These are phyloP conservation scores for Scedosporium apiospermum DNA, from an alignment of 2,329 filamentous ascomycete species.

Conservation along the genomic window DNA sequence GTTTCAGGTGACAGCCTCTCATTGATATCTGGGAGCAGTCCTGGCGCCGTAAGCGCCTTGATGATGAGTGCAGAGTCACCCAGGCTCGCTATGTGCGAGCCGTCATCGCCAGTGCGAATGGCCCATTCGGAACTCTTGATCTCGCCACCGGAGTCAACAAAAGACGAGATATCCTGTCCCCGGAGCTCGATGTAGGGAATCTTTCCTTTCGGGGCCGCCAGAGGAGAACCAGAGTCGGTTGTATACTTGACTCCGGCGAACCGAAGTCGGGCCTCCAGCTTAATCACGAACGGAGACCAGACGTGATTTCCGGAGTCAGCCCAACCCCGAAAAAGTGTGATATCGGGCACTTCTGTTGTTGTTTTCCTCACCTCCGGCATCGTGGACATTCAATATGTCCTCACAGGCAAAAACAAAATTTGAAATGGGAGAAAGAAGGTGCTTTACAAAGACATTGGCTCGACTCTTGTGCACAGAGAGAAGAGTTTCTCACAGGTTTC, in stretches of 20 bases:
- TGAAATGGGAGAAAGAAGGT: too few relatives aligned
- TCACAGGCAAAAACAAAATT: too few relatives aligned
- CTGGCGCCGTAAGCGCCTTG: slow-evolving; percentile 20
- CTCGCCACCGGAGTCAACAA: neutral
- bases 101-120: neutral
- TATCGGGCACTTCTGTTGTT: neutral
- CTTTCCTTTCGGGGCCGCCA: slow-evolving; percentile 44
- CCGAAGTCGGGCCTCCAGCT: slow-evolving; percentile 52
- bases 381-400: too few relatives aligned
- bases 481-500: too few relatives aligned
- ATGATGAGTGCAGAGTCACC: slow-evolving; percentile 49
- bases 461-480: too few relatives aligned
- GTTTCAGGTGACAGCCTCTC: slow-evolving; percentile 24
- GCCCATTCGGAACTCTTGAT: neutral
- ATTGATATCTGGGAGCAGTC: slow-evolving; percentile 39
- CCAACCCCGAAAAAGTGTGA: slow-evolving; percentile 1
- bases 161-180: neutral
- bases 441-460: too few relatives aligned
- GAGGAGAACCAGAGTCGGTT: slow-evolving; percentile 31
- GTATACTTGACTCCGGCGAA: slow-evolving; percentile 38
- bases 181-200: slow-evolving; percentile 44
- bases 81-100: slow-evolving; percentile 16
- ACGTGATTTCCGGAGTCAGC: slow-evolving; percentile 21
- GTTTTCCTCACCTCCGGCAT: too few relatives aligned
- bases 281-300: slow-evolving; percentile 54